Conservation (phyloP, 768 basidiomycete genomes). For the Leccinum arenicola region DNA sequence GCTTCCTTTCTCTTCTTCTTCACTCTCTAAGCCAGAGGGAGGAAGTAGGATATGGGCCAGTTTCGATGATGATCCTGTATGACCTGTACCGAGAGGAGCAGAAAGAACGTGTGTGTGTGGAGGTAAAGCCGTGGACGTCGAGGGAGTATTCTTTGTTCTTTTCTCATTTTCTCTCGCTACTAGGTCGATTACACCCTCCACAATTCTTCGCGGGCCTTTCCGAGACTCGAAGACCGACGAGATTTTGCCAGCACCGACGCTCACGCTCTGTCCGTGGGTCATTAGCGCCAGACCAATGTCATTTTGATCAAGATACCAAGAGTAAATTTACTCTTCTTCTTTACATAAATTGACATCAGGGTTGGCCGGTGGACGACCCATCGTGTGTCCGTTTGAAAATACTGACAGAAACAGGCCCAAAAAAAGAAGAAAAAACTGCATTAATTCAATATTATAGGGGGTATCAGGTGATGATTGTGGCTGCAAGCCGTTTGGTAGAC, state of each 20-base stretch:
- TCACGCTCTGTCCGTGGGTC: constrained; percentile 2
- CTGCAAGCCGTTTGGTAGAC: no score
- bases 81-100: not conserved
- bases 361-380: no score
- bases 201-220: not conserved
- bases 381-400: no score
- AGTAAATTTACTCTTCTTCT: not conserved
- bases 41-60: constrained; percentile 9
- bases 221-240: not conserved
- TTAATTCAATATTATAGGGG: no score
- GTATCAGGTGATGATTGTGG: no score
- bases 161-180: not conserved
- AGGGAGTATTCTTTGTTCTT: constrained; percentile 1
- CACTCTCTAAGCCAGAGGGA: constrained; percentile 5
- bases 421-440: no score
- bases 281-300: not conserved
- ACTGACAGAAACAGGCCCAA: no score
- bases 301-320: not conserved
- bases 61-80: constrained; percentile 15
- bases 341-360: no score
- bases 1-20: constrained; percentile 10
- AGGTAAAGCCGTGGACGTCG: not conserved
- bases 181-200: constrained; percentile 7
- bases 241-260: not conserved
- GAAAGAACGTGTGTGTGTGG: constrained; percentile 1